Conservation (phyloP, 2,329 filamentous ascomycete genomes). For the Whalleya microplaca region DNA sequence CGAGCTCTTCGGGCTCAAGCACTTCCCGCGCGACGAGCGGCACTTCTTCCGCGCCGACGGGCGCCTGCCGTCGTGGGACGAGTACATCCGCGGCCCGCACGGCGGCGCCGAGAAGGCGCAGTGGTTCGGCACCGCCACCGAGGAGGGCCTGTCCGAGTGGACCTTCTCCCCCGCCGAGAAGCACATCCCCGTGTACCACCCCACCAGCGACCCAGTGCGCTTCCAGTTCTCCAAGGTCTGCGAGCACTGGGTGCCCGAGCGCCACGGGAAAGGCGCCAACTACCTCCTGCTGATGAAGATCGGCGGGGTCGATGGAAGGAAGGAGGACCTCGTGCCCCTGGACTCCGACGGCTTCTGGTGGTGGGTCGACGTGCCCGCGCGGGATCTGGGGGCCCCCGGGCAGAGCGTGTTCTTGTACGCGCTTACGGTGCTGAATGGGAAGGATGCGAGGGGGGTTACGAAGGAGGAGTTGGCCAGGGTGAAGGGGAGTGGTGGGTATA, state of each 20-base stretch:
- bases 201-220: constrained; percentile 61
- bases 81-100: constrained; percentile 72
- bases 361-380: constrained; percentile 75
- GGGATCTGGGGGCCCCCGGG: constrained; percentile 69
- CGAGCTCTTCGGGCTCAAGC: constrained; percentile 77
- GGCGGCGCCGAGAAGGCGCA: constrained; percentile 51
- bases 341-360: constrained; percentile 79
- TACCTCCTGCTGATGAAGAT: constrained; percentile 73
- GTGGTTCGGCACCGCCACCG: constrained; percentile 48
- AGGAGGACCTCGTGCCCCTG: constrained; percentile 71
- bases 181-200: constrained; percentile 64
- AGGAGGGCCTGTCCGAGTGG: constrained; percentile 57
- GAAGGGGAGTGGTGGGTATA: constrained; percentile 46
- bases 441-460: constrained; percentile 52
- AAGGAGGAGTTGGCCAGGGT: constrained; percentile 49
- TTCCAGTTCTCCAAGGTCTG: constrained; percentile 84
- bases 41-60: constrained; percentile 80
- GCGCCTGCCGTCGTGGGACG: constrained; percentile 71
- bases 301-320: constrained; percentile 66
- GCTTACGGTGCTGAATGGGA: constrained; percentile 54
- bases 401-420: constrained; percentile 68
- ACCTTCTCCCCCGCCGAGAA: constrained; percentile 65
- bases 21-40: constrained; percentile 72
- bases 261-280: constrained; percentile 65
- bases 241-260: constrained; percentile 78